Percentiles rank a stretch among this genome's conserved stretches.
Conservation (phyloP, 106 monocot genomes). For the Dendrobium nobile region DNA sequence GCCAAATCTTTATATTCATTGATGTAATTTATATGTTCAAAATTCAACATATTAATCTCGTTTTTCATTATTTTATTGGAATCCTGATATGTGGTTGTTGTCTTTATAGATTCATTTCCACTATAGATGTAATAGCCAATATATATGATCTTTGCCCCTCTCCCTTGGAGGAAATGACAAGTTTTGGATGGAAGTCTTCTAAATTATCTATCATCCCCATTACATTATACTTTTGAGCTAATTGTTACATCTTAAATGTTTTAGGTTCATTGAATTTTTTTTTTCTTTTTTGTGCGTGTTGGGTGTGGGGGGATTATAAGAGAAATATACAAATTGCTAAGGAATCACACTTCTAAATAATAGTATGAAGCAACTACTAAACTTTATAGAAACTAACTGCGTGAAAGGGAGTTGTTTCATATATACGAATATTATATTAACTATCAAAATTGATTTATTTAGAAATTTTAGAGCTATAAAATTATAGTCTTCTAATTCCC, state of each 20-base stretch:
- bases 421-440: too few relatives aligned
- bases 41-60: neutral
- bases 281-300: too few relatives aligned
- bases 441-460: too few relatives aligned
- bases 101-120: constrained; percentile 53
- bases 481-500: neutral
- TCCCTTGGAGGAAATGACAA: constrained; percentile 85
- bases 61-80: neutral
- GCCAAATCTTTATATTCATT: neutral
- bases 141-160: constrained; percentile 82
- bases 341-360: too few relatives aligned
- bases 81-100: neutral
- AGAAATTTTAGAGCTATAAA: neutral
- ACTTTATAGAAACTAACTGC: too few relatives aligned
- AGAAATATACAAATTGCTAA: too few relatives aligned
- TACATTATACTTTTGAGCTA: neutral
- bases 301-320: too few relatives aligned
- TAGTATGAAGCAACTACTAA: too few relatives aligned
- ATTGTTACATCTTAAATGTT: neutral
- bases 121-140: constrained; percentile 50
- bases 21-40: neutral
- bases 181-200: constrained; percentile 17
- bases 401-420: too few relatives aligned
- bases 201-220: neutral
- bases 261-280: constrained; percentile 14